Conservation (phyloP, 768 basidiomycete species). For the Jaapia argillacea region DNA sequence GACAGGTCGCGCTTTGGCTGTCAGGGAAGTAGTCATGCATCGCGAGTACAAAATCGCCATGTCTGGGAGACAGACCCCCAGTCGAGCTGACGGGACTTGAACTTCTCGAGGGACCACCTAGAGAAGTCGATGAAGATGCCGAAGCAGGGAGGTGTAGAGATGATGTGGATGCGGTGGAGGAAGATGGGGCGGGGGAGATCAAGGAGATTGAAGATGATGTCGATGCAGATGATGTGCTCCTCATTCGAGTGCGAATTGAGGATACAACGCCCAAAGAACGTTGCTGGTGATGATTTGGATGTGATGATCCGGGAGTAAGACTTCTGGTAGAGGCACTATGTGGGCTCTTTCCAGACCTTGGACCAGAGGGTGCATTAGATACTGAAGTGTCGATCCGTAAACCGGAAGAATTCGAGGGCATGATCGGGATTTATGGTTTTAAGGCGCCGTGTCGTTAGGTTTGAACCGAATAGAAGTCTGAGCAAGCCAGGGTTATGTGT, state of each 20-base stretch:
- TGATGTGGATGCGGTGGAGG: slow-evolving; percentile 13
- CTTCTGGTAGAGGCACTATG: too few relatives aligned
- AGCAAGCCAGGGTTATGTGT: too few relatives aligned
- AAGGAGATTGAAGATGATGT: slow-evolving; percentile 8
- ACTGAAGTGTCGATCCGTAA: too few relatives aligned
- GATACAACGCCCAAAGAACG: too few relatives aligned
- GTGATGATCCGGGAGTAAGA: too few relatives aligned
- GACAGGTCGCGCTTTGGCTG: slow-evolving; percentile 64
- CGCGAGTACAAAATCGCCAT: slow-evolving; percentile 73
- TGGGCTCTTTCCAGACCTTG: too few relatives aligned
- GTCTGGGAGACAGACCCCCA: slow-evolving; percentile 6
- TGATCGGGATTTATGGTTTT: too few relatives aligned
- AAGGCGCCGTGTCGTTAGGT: too few relatives aligned
- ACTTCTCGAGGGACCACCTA: neutral
- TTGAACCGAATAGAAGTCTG: too few relatives aligned
- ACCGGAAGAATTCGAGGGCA: too few relatives aligned
- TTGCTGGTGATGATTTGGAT: too few relatives aligned
- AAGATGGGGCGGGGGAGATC: slow-evolving; percentile 8
- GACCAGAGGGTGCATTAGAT: too few relatives aligned
- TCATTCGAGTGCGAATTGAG: slow-evolving; percentile 9
- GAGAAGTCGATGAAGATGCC: slow-evolving; percentile 11
- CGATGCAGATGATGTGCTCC: slow-evolving; percentile 7
- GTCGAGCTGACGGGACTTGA: slow-evolving; percentile 12
- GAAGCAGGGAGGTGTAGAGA: slow-evolving; percentile 14
- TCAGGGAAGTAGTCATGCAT: slow-evolving; percentile 86